Evolutionary conservation across 2,329 filamentous ascomycete species (phyloP).

Genomic region (Verticillium isaacii): DNA sequence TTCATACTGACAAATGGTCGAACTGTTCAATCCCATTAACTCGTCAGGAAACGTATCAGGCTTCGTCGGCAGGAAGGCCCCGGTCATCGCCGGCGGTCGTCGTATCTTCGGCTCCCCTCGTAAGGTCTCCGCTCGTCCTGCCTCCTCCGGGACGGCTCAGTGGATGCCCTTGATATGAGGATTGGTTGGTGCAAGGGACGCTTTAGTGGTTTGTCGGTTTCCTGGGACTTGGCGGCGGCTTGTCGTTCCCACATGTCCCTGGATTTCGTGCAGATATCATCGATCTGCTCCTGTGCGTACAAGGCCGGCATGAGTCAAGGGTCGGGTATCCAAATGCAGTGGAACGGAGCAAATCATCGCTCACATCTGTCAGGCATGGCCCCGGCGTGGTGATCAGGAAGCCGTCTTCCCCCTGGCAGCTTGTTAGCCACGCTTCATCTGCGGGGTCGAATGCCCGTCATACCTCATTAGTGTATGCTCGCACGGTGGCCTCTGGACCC

Average conservation of each 20-base stretch:
- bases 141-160: slow-evolving; percentile 27
- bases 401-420: slow-evolving; percentile 51
- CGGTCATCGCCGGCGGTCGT: slow-evolving; percentile 16
- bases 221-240: slow-evolving; percentile 42
- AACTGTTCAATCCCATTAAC: neutral
- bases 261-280: slow-evolving; percentile 57
- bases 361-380: slow-evolving; percentile 54
- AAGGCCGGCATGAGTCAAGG: slow-evolving; percentile 6
- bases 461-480: slow-evolving; percentile 53
- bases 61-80: too few relatives aligned
- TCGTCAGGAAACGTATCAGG: neutral
- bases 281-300: slow-evolving; percentile 51
- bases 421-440: slow-evolving; percentile 7
- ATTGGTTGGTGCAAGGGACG: slow-evolving; percentile 53
- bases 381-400: slow-evolving; percentile 56
- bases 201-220: slow-evolving; percentile 46
- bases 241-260: slow-evolving; percentile 54
- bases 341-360: slow-evolving; percentile 15
- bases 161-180: slow-evolving; percentile 38
- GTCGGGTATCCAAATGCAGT: neutral
- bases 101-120: slow-evolving; percentile 18
- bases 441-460: slow-evolving; percentile 16
- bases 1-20: too few relatives aligned
- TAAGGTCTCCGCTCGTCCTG: slow-evolving; percentile 25
- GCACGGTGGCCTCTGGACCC: slow-evolving; percentile 52